A percentile compares a stretch with the other conserved stretches of the same genome.
Conservation (phyloP, 2,329 filamentous ascomycete genomes). For the Calonectria hongkongensis region DNA sequence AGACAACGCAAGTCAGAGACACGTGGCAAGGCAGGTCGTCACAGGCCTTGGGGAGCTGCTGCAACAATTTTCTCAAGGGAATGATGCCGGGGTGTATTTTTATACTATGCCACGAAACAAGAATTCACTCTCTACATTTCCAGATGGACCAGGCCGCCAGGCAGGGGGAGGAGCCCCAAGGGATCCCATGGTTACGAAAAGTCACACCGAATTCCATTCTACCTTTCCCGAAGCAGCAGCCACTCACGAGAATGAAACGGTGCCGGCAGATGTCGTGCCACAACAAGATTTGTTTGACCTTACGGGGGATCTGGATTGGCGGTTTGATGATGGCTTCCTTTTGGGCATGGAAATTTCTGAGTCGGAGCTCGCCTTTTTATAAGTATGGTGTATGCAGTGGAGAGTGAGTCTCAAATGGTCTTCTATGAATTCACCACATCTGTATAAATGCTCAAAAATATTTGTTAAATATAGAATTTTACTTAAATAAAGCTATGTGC, state of each 20-base stretch:
- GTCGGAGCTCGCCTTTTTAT: slow-evolving; percentile 6
- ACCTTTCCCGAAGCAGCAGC: background rate
- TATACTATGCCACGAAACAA: slow-evolving; percentile 10
- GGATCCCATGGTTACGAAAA: background rate
- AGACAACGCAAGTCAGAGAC: background rate
- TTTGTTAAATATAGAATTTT: no score
- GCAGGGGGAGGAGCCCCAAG: background rate
- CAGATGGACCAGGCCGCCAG: no score
- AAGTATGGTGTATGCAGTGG: background rate
- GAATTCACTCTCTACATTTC: no score
- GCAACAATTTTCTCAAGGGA: background rate
- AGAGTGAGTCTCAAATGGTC: no score
- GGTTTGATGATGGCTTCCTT: slow-evolving; percentile 10
- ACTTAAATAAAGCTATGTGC: no score
- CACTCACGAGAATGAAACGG: background rate
- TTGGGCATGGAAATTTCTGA: slow-evolving; percentile 5
- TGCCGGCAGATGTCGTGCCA: background rate
- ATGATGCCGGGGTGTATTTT: background rate
- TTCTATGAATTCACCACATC: no score
- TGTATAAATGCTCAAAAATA: no score
- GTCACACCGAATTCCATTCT: background rate
- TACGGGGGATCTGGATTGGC: slow-evolving; percentile 1
- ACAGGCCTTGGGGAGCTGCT: slow-evolving; percentile 6
- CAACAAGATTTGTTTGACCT: slow-evolving; percentile 6
- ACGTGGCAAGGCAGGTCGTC: slow-evolving; percentile 15